phyloP scores from a whole-genome alignment of 352 stramenopile genomes.

The Phytophthora agathidicida region DNA sequence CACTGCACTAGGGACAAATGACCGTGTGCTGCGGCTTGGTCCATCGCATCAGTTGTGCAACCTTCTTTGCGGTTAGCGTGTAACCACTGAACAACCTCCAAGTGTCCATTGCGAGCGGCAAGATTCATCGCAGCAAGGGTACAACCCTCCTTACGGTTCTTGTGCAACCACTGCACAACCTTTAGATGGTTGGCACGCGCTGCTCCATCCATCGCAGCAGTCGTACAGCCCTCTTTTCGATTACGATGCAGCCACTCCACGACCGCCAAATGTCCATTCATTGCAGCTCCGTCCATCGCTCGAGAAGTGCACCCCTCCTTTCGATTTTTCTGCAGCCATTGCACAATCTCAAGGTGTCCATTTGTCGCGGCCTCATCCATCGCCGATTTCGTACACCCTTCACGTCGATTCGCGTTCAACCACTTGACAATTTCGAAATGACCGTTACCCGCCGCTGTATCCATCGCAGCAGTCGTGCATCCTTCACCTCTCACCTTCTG shows the following conservation, averaged over 20 bases:
- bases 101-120: conserved; percentile 34
- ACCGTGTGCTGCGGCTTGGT: conserved; percentile 34
- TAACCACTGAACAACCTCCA: conserved; percentile 37
- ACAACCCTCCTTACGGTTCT: conserved; percentile 32
- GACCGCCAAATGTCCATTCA: conserved; percentile 30
- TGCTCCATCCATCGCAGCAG: conserved; percentile 38
- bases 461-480: conserved; percentile 37
- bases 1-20: conserved; percentile 37
- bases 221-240: conserved; percentile 33
- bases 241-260: conserved; percentile 37
- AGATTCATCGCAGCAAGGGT: conserved; percentile 37
- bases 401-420: conserved; percentile 25
- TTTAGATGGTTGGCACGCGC: conserved; percentile 31
- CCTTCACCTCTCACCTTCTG: conserved; percentile 33
- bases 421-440: conserved; percentile 36
- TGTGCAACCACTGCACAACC: conserved; percentile 40
- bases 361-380: conserved; percentile 42
- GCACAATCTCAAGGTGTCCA: conserved; percentile 31
- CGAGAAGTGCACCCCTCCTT: conserved; percentile 32
- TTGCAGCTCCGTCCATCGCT: conserved; percentile 40
- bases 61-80: conserved; percentile 27
- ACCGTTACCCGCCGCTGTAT: conserved; percentile 32
- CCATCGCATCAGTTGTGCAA: conserved; percentile 37
- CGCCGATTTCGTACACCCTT: conserved; percentile 38
- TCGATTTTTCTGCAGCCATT: conserved; percentile 28